Percentiles rank a stretch among this genome's conserved stretches.
Conservation (phyloP, 495 filamentous ascomycete genomes). For the Usnea hakonensis region DNA sequence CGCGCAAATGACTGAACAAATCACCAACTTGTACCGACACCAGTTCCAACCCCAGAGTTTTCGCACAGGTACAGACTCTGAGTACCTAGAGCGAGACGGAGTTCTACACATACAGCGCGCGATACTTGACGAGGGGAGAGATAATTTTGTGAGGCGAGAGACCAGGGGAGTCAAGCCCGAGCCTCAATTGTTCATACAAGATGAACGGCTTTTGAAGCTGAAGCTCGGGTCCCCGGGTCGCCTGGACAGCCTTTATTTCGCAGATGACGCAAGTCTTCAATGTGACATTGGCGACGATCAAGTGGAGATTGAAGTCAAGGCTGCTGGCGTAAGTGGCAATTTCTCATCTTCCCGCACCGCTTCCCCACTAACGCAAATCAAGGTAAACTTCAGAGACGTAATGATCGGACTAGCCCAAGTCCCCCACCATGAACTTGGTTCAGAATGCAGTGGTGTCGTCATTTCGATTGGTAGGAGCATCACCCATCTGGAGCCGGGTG, state of each 20-base stretch:
- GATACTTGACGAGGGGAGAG: conserved; percentile 16
- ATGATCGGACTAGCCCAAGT: conserved; percentile 34
- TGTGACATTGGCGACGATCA: conserved; percentile 21
- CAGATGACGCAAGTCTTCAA: conserved; percentile 23
- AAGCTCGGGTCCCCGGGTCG: conserved; percentile 16
- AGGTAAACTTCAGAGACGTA: conserved; percentile 36
- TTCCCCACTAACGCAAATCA: too few relatives aligned
- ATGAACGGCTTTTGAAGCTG: conserved; percentile 1
- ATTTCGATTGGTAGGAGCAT: conserved; percentile 17
- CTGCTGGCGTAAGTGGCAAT: too few relatives aligned
- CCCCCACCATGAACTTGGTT: conserved; percentile 24
- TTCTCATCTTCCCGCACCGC: too few relatives aligned
- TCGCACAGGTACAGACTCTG: too few relatives aligned
- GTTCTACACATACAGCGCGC: conserved; percentile 27
- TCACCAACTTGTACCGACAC: too few relatives aligned
- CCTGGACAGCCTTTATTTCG: conserved; percentile 29
- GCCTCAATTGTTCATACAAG: neutral
- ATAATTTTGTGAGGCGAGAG: neutral
- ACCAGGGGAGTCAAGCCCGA: neutral
- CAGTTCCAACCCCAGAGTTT: too few relatives aligned
- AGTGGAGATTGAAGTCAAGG: conserved; percentile 29
- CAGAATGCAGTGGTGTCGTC: conserved; percentile 33
- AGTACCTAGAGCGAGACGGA: too few relatives aligned
- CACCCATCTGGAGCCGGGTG: neutral
- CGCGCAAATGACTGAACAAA: too few relatives aligned